Base-by-base conservation (phyloP, 805 yeast genomes). In the Phaffomyces antillensis region DNA sequence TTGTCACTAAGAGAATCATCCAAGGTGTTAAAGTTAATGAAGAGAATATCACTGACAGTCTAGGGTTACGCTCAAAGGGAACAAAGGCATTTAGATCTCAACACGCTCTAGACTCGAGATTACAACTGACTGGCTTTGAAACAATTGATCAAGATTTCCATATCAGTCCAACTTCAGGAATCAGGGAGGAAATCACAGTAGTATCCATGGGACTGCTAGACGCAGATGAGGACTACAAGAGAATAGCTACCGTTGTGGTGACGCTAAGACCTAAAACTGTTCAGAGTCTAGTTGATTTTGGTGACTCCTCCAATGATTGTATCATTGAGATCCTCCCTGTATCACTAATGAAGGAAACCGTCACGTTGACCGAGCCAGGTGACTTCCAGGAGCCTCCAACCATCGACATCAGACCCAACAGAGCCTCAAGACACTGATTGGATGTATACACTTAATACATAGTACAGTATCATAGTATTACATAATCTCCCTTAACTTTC, bases 11-110 rank as follows among this genome's bases (percentile, higher is more conserved):
- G 5, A 45, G 59, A 37, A 42, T 58, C 8, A 33, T 43, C 4
- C 53, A 49, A 31, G 58, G 55, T 5, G 18, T 58, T 16, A 50
- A 45, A 38, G 32, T 37, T 5, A 47, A 56, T 36, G 61, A 56
- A 32, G 30, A 45, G 4, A 49, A 45, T 2, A 45, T 59, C 5
- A n/a, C 38, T 7, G 37, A 45, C 3, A 25, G 18, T 2, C 30
- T 59, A n/a, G 50, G 49, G 2, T 1, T 49, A 2, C 33, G 26
- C 1, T 7, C 5, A 4, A 38, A 13, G 9, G 34, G 38, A 10
- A 18, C 11, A 2, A 20, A 26, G 26, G 35, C 23, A n/a, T 15
- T 28, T 7, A 32, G 45, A 23, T 40, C 44, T 16, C 42, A 48
- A 18, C 51, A 47, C 28, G 28, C 45, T 12, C 35, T 48, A 4